Evolutionary conservation across 495 filamentous ascomycete species (phyloP), one percentile per base, ranked within the genome.

Genomic region (Penicillium riverlandense): DNA sequence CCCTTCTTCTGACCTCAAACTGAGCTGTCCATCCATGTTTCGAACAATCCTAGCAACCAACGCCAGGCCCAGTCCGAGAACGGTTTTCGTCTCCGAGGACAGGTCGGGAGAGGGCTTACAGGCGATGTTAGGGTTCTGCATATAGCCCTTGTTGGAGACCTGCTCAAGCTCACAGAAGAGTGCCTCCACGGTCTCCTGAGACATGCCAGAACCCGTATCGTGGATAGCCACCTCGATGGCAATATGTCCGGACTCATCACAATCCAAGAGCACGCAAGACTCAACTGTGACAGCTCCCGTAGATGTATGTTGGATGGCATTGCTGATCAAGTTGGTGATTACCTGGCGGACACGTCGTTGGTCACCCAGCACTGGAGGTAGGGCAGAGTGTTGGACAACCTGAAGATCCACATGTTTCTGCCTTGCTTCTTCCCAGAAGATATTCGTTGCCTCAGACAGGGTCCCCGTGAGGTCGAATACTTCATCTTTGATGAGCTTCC

Each of bases 11-110:
- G 90, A 95, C 52, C 89, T 94, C 6, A 97, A 69, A 14, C 86
- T 79, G n/a, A 97, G 62, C 48, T 96, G 91, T 1, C 91, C 91
- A 42, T 91, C 81, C 84, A 95, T 90, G 53, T 87, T 95, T 11
- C 80, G 77, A 14, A 97, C 70, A 37, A 87, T 88, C 16, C 90
- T 75, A 34, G 91, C 85, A 3, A 95, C 90, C 11, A 94, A 69
- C 1, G 91, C 91, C 22, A 97, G 75, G 1, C 90, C 91, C 6
- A 97, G 71, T 0, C 91, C 91, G 2, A 97, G 61, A 1, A 82
- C 76, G 40, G 55, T 56, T 45, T 62, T 70, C 16, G 44, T 52
- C 35, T 56, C 47, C 37, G 46, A 43, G 8, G 38, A 22, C 6
- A 52, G 11, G n/a, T 50, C 43, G 7, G 30, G 43, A 9, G 47